Conservation (phyloP, 129 eudicot species). For the Dittrichia graveolens region DNA sequence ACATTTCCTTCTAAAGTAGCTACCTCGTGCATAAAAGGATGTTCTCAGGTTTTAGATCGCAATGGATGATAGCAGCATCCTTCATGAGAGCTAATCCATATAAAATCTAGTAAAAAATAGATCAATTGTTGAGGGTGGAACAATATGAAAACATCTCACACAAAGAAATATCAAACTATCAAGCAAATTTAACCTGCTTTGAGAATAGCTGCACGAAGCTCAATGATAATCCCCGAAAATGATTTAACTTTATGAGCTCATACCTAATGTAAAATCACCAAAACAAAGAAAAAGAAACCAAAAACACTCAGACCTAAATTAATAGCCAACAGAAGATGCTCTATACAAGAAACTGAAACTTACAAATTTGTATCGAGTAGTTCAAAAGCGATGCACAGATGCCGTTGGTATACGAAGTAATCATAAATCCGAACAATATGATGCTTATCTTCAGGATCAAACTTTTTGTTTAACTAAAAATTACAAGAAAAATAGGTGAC, state of each 20-base stretch:
- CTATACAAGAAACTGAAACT: conserved; percentile 39
- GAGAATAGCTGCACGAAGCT: conserved; percentile 92
- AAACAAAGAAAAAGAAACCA: neutral
- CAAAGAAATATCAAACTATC: conserved; percentile 1
- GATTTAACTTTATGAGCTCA: conserved; percentile 87
- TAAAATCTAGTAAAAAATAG: conserved; percentile 58
- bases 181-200: conserved; percentile 61
- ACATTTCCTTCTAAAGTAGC: conserved; percentile 19
- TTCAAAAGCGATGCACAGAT: conserved; percentile 92
- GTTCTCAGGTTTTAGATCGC: conserved; percentile 97
- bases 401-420: conserved; percentile 86
- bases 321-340: conserved; percentile 2
- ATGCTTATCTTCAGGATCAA: conserved; percentile 96
- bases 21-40: conserved; percentile 93
- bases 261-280: conserved; percentile 52
- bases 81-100: conserved; percentile 94
- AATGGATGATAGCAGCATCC: conserved; percentile 96
- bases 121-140: conserved; percentile 18
- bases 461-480: conserved; percentile 87
- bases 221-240: conserved; percentile 83
- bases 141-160: neutral
- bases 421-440: conserved; percentile 96
- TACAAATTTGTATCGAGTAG: conserved; percentile 85
- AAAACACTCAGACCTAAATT: conserved; percentile 9
- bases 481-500: conserved; percentile 13